Percentiles rank a stretch among this genome's conserved stretches.
Evolutionary conservation across 306 rosid species (phyloP).

Genomic region (Cyclanthera cordifolia): DNA sequence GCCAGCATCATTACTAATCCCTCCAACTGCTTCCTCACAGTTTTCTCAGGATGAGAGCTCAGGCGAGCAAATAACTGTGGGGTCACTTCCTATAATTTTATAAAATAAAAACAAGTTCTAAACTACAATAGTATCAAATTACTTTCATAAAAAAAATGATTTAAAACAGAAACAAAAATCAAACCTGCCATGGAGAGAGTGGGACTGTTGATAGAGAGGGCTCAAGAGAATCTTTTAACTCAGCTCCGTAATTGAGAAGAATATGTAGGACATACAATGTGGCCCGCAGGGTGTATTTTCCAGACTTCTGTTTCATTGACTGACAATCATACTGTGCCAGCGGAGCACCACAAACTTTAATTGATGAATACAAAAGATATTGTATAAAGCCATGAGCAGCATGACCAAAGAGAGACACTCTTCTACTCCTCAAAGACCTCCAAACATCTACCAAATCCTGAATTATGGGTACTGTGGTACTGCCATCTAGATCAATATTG

Average conservation of each 20-base stretch:
- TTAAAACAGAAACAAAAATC: constrained; percentile 15
- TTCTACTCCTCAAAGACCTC: constrained; percentile 81
- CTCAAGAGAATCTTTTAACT: constrained; percentile 63
- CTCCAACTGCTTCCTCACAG: constrained; percentile 76
- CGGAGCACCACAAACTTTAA: constrained; percentile 34
- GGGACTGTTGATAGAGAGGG: constrained; percentile 59
- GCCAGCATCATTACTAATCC: constrained; percentile 84
- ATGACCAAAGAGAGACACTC: constrained; percentile 81
- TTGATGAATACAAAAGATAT: constrained; percentile 66
- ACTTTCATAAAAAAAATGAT: not conserved
- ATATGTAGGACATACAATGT: constrained; percentile 72
- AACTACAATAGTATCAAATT: not conserved
- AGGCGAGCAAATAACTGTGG: constrained; percentile 88
- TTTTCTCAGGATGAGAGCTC: constrained; percentile 83
- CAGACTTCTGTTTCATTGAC: constrained; percentile 52
- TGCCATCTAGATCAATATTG: constrained; percentile 42
- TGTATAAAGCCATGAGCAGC: constrained; percentile 78
- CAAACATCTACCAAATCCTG: constrained; percentile 59
- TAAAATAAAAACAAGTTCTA: constrained; percentile 14
- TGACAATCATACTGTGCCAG: constrained; percentile 43
- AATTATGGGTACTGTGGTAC: constrained; percentile 28
- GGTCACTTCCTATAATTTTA: constrained; percentile 55
- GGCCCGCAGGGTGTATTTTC: constrained; percentile 77
- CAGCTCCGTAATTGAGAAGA: constrained; percentile 88
- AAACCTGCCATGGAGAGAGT: constrained; percentile 94